These are phyloP conservation scores for Boletus rufocinnamomeus DNA, from an alignment of 768 basidiomycete species.

Conservation along the genomic window DNA sequence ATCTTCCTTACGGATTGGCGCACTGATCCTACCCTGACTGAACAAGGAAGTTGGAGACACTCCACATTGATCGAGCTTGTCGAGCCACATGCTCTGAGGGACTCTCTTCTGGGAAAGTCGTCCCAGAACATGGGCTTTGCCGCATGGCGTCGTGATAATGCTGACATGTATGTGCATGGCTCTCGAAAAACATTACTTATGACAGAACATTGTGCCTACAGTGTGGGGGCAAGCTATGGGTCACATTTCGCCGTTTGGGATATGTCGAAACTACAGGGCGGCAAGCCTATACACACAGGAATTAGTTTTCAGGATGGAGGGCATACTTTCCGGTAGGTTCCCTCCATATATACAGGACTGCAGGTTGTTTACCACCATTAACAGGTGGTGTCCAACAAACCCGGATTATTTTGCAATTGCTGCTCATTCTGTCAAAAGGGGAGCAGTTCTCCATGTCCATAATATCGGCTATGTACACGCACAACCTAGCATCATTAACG, in stretches of 20 bases:
- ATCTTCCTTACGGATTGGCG: conserved; percentile 85
- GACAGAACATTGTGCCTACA: conserved; percentile 29
- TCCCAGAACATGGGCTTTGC: conserved; percentile 56
- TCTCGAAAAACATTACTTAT: neutral
- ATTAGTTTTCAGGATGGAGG: conserved; percentile 67
- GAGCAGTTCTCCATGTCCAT: conserved; percentile 71
- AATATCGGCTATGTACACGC: conserved; percentile 65
- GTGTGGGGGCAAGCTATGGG: conserved; percentile 76
- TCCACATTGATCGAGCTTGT: conserved; percentile 69
- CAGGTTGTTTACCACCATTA: conserved; percentile 2
- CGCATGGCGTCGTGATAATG: conserved; percentile 69
- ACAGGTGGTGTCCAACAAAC: conserved; percentile 76
- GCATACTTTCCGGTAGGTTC: conserved; percentile 60
- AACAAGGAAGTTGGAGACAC: conserved; percentile 58
- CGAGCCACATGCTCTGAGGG: conserved; percentile 65
- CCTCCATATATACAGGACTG: neutral
- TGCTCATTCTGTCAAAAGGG: conserved; percentile 54
- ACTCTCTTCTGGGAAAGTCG: conserved; percentile 48
- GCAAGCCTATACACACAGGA: conserved; percentile 66
- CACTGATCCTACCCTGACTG: conserved; percentile 58
- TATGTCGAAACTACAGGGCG: conserved; percentile 67
- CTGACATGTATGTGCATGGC: conserved; percentile 63
- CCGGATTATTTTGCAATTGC: conserved; percentile 80
- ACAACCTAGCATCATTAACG: conserved; percentile 57
- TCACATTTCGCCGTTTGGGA: conserved; percentile 79